Base-by-base conservation (phyloP, 2,329 filamentous ascomycete species). In the Fusarium sp. region DNA sequence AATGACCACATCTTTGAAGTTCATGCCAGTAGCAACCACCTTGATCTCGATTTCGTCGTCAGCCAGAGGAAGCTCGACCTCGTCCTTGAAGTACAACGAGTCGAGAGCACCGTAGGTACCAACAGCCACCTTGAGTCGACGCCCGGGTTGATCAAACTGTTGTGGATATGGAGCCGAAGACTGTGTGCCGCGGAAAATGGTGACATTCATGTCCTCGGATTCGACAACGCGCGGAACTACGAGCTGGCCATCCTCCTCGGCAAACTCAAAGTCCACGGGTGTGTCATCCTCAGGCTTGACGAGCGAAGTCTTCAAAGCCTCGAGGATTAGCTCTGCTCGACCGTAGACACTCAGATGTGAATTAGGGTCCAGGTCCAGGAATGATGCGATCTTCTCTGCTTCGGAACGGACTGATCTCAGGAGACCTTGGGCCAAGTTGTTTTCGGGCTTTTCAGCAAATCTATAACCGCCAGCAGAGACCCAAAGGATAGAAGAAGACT, bases 401-500 rank as follows among this genome's bases (percentile, higher is more conserved):
- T 86, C 85, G 2, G 84, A 85, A 1, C 84, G 83, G 23, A 86
- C 78, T 2, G 81, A 82, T 34, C 85, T 79, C 61, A 82, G 79
- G 3, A 86, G 75, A 31, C 84, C 85, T 9, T 81, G 79, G 0
- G 85, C 76, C 77, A 87, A 82, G 71, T 84, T 85, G 52, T 79
- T 73, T 47, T 82, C 78, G 3, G 79, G 83, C 63, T 76, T 79
- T 11, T 75, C 64, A 6, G 79, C 78, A 31, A 76, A 76, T 15
- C 75, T 74, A 57, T 81, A 83, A 0, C 81, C 82, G 9, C 82
- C 83, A 4, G 75, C 72, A 6, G 80, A 79, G 6, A 82, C 79
- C 82, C 82, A 84, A 11, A 84, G 76, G 11, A 80, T 75, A 6
- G 80, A 80, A 4, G 79, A 76, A 6, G 75, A 76, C 1, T 71